phyloP scores from a whole-genome alignment of 2,329 filamentous ascomycete species.

The Colletotrichum acutatum region DNA sequence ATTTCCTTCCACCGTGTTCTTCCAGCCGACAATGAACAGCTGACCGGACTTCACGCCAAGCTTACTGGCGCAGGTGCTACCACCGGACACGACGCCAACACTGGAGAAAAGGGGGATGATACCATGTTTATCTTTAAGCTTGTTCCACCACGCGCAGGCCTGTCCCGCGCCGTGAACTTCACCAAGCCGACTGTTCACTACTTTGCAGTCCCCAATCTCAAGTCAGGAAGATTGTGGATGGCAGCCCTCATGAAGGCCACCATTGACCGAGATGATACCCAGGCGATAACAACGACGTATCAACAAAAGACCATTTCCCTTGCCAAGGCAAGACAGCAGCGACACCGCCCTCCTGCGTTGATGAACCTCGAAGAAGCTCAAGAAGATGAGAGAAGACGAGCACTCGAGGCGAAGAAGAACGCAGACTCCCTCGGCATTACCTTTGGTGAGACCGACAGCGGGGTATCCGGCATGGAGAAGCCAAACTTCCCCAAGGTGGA shows the following conservation, averaged over 20 bases:
- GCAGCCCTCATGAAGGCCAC: conserved; percentile 98
- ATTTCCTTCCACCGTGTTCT: conserved; percentile 98
- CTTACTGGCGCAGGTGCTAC: conserved; percentile 87
- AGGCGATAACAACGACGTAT: conserved; percentile 88
- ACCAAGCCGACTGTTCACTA: conserved; percentile 98
- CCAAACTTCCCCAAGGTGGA: conserved; percentile 43
- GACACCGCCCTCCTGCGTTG: conserved; percentile 87
- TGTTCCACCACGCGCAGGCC: conserved; percentile 86
- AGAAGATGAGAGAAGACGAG: conserved; percentile 41
- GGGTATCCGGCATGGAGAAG: conserved; percentile 55
- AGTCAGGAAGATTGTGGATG: conserved; percentile 96
- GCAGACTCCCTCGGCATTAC: conserved; percentile 54
- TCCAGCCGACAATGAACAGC: conserved; percentile 88
- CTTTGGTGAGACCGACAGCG: conserved; percentile 56
- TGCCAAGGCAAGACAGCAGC: conserved; percentile 86
- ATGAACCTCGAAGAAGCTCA: conserved; percentile 72
- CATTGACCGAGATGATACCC: conserved; percentile 88
- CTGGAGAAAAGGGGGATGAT: conserved; percentile 64
- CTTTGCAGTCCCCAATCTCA: conserved; percentile 92
- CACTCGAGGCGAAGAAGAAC: conserved; percentile 41
- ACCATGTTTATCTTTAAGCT: conserved; percentile 98
- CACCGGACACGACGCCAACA: conserved; percentile 61
- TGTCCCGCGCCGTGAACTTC: conserved; percentile 93
- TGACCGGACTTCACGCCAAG: conserved; percentile 91
- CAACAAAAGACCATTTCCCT: conserved; percentile 97